Evolutionary conservation across 805 yeast species (phyloP).

Genomic region (Saccharomycopsis sp.): DNA sequence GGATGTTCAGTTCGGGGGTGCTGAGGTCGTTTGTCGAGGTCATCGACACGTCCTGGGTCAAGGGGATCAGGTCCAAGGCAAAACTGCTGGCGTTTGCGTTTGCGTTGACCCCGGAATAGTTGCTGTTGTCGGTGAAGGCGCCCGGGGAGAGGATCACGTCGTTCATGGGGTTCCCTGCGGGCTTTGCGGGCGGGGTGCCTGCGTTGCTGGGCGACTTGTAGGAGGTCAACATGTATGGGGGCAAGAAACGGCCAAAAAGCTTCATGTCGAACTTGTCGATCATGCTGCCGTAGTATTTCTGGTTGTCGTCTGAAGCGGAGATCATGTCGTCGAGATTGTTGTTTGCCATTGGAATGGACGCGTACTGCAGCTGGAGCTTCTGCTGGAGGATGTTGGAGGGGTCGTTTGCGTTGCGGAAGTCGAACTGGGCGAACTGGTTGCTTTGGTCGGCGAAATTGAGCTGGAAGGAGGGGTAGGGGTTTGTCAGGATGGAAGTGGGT

Average conservation of each 20-base stretch:
- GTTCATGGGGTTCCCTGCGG: neutral
- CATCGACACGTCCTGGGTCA: neutral
- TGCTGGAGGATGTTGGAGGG: conserved; percentile 11
- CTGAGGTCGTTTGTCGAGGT: neutral
- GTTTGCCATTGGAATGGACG: conserved; percentile 11
- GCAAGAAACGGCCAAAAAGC: conserved; percentile 74
- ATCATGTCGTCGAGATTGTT: conserved; percentile 9
- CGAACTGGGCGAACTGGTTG: conserved; percentile 12
- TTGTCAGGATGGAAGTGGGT: conserved; percentile 14
- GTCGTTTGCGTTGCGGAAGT: conserved; percentile 2
- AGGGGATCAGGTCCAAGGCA: neutral
- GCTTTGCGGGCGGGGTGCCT: neutral
- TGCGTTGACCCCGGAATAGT: neutral
- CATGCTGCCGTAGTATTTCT: conserved; percentile 46
- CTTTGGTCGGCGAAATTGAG: conserved; percentile 10
- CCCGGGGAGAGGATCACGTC: neutral
- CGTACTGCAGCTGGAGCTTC: conserved; percentile 14
- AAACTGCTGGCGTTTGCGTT: neutral
- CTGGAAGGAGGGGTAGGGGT: conserved; percentile 16
- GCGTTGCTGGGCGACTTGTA: neutral
- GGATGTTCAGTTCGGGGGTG: neutral
- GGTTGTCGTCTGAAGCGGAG: neutral
- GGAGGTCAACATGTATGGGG: conserved; percentile 69
- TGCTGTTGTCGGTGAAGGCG: neutral
- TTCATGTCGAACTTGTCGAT: conserved; percentile 82